Evolutionary conservation across 2,329 filamentous ascomycete species (phyloP).

Genomic region (Didymella exigua): DNA sequence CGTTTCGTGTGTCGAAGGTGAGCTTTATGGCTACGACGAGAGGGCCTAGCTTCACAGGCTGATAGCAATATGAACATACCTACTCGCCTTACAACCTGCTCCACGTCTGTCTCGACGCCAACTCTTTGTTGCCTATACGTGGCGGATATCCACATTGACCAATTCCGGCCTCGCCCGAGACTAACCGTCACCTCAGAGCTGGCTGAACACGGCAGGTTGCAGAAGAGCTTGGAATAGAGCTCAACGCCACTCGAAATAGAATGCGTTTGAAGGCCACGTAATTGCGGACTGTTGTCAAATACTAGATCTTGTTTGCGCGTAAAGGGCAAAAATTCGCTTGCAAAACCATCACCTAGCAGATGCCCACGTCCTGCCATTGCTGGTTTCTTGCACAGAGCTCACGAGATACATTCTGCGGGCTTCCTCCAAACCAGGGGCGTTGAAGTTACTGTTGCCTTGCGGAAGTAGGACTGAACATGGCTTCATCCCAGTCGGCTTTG

Average conservation of each 20-base stretch:
- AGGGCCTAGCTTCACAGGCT: neutral
- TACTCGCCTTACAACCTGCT: neutral
- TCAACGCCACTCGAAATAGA: neutral
- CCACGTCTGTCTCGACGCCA: neutral
- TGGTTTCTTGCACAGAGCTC: neutral
- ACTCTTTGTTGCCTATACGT: constrained; percentile 6
- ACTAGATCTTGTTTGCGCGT: neutral
- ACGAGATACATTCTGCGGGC: neutral
- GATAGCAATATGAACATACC: neutral
- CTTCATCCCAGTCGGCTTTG: neutral
- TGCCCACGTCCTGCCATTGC: neutral
- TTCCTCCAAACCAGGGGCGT: neutral
- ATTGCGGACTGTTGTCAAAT: neutral
- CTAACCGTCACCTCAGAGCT: neutral
- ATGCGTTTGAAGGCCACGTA: neutral
- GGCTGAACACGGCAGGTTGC: constrained; percentile 6
- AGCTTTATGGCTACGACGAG: neutral
- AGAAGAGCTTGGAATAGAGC: constrained; percentile 8
- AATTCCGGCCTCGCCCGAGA: neutral
- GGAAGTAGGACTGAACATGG: neutral
- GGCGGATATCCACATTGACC: constrained; percentile 6
- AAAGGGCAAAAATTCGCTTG: neutral
- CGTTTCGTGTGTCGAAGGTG: neutral
- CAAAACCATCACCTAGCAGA: neutral
- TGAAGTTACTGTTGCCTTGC: neutral